Evolutionary conservation across 2,329 filamentous ascomycete species (phyloP).

Genomic region (Verticillium alfalfae): DNA sequence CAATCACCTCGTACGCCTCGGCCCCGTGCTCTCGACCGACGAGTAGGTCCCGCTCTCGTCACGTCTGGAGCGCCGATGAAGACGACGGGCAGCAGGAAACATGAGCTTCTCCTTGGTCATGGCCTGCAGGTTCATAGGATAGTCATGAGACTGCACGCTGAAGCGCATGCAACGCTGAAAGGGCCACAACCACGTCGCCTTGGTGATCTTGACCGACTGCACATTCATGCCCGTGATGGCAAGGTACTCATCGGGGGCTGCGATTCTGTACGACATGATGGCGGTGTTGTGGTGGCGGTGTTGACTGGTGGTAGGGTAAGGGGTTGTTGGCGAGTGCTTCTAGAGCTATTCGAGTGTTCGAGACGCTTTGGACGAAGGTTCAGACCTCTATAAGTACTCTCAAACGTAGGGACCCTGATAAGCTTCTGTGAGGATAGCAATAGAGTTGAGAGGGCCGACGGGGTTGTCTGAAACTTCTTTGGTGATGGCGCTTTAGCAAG

Average conservation of each 20-base stretch:
- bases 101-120: slow-evolving; percentile 89
- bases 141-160: slow-evolving; percentile 71
- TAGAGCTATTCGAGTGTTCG: too few species aligned
- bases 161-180: slow-evolving; percentile 61
- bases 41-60: slow-evolving; percentile 47
- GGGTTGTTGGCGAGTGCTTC: background rate
- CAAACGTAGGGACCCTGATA: too few species aligned
- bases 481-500: too few species aligned
- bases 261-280: slow-evolving; percentile 60
- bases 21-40: slow-evolving; percentile 13
- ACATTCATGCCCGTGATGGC: slow-evolving; percentile 79
- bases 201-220: slow-evolving; percentile 68
- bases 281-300: slow-evolving; percentile 14
- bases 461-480: too few species aligned
- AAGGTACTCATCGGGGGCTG: slow-evolving; percentile 77
- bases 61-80: slow-evolving; percentile 83
- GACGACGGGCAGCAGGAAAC: slow-evolving; percentile 73
- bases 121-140: slow-evolving; percentile 74
- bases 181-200: slow-evolving; percentile 68
- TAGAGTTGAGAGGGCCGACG: too few species aligned
- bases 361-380: too few species aligned
- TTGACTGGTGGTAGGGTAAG: background rate
- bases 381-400: too few species aligned
- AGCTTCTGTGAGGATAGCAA: too few species aligned
- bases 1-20: slow-evolving; percentile 11